phyloP scores from a whole-genome alignment of 139 green algal genomes.

The Micromonas commoda region DNA sequence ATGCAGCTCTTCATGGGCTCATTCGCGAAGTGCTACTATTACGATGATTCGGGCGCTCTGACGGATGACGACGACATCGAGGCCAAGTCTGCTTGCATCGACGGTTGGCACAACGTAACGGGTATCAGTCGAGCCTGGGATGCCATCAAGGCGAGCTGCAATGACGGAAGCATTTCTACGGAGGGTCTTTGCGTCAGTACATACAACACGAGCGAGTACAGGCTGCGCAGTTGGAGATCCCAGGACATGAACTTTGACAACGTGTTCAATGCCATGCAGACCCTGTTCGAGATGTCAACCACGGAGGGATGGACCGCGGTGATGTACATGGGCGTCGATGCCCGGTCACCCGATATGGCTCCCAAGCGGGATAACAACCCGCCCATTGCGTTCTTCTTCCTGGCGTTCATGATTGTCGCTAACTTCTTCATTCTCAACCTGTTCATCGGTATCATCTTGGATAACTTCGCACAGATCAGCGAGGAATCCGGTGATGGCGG shows the following conservation, averaged over 20 bases:
- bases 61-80: slow-evolving; percentile 24
- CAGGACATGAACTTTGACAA: slow-evolving; percentile 36
- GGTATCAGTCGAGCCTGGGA: slow-evolving; percentile 33
- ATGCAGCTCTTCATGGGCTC: slow-evolving; percentile 39
- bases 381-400: slow-evolving; percentile 31
- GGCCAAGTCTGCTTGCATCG: slow-evolving; percentile 15
- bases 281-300: slow-evolving; percentile 41
- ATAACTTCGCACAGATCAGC: slow-evolving; percentile 34
- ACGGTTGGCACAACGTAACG: slow-evolving; percentile 22
- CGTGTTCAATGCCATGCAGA: slow-evolving; percentile 36
- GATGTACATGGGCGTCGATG: slow-evolving; percentile 37
- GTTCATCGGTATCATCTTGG: slow-evolving; percentile 41
- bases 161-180: slow-evolving; percentile 6
- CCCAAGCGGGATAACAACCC: slow-evolving; percentile 9
- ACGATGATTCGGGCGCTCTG: no score
- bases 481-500: slow-evolving; percentile 36
- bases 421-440: slow-evolving; percentile 42
- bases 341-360: slow-evolving; percentile 1
- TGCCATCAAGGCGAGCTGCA: slow-evolving; percentile 32
- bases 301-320: slow-evolving; percentile 41
- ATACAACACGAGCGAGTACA: not conserved
- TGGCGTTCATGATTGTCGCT: slow-evolving; percentile 33
- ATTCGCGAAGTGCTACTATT: slow-evolving; percentile 21
- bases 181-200: not conserved
- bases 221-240: not conserved